A percentile compares a stretch with the other conserved stretches of the same genome.
phyloP scores from a whole-genome alignment of 768 basidiomycete genomes.

The Mycena polygramma region DNA sequence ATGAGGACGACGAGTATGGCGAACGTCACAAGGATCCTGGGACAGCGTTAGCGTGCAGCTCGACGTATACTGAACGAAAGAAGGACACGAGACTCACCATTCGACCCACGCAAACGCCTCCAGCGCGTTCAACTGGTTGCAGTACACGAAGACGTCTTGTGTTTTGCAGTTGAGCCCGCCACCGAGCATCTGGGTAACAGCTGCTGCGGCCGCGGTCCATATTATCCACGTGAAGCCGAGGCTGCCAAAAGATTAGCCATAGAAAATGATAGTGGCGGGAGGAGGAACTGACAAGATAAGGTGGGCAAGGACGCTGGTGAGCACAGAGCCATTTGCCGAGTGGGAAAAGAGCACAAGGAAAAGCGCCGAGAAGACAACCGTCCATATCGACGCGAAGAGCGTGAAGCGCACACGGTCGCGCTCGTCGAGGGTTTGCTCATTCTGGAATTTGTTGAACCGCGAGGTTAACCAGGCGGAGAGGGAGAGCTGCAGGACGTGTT shows the following conservation, averaged over 20 bases:
- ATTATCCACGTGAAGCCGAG: slow-evolving; percentile 80
- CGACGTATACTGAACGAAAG: neutral
- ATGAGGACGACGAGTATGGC: slow-evolving; percentile 69
- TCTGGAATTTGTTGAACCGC: slow-evolving; percentile 68
- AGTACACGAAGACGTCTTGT: slow-evolving; percentile 67
- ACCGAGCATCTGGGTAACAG: slow-evolving; percentile 74
- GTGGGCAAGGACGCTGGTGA: slow-evolving; percentile 76
- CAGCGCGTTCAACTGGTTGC: slow-evolving; percentile 82
- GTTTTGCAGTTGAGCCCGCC: slow-evolving; percentile 78
- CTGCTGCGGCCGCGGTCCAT: slow-evolving; percentile 81
- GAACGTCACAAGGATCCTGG: slow-evolving; percentile 75
- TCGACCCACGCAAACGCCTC: slow-evolving; percentile 83
- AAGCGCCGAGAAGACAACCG: slow-evolving; percentile 64
- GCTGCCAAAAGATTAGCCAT: slow-evolving; percentile 51
- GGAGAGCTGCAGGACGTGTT: slow-evolving; percentile 59
- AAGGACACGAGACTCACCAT: slow-evolving; percentile 61
- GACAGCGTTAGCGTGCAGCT: slow-evolving; percentile 6
- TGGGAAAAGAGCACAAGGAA: slow-evolving; percentile 69
- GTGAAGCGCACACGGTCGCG: slow-evolving; percentile 76
- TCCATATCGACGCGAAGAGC: slow-evolving; percentile 83
- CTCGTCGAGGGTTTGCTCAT: slow-evolving; percentile 61
- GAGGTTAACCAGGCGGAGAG: slow-evolving; percentile 81
- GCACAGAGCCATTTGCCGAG: slow-evolving; percentile 58
- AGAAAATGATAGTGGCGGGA: slow-evolving; percentile 7
- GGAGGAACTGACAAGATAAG: slow-evolving; percentile 66